Evolutionary conservation across 257 asterid species (phyloP).

Genomic region (Solanum dulcamara): DNA sequence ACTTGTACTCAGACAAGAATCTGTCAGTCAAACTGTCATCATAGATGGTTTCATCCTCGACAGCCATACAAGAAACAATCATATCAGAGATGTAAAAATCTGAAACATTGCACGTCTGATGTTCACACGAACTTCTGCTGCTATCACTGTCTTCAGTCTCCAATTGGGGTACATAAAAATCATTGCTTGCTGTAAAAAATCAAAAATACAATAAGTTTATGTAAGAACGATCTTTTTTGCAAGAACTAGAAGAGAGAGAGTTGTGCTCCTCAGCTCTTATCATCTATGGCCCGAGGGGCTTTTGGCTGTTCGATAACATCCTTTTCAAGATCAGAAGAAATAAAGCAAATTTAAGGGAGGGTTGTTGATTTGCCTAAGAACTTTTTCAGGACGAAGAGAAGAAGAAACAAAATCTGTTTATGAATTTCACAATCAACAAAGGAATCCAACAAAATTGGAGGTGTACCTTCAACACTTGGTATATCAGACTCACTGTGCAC

Average conservation of each 20-base stretch:
- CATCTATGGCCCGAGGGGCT: neutral
- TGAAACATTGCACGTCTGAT: slow-evolving; percentile 46
- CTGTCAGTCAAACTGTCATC: slow-evolving; percentile 32
- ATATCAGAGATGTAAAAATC: slow-evolving; percentile 70
- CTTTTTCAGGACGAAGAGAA: neutral
- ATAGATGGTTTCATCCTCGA: slow-evolving; percentile 27
- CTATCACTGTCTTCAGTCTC: slow-evolving; percentile 73
- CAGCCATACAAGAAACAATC: slow-evolving; percentile 55
- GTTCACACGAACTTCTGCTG: slow-evolving; percentile 56
- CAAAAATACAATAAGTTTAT: neutral
- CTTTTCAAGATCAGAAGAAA: neutral
- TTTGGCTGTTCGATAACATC: neutral
- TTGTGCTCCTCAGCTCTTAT: neutral
- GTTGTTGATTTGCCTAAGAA: neutral
- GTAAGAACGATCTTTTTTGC: neutral
- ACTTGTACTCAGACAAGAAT: slow-evolving; percentile 49
- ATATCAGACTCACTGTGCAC: slow-evolving; percentile 10
- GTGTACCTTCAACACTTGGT: slow-evolving; percentile 40
- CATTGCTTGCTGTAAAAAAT: slow-evolving; percentile 39
- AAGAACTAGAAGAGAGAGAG: neutral
- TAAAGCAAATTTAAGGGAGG: neutral
- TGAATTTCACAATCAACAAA: neutral
- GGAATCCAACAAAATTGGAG: neutral
- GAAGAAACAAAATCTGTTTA: neutral
- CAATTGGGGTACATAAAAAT: slow-evolving; percentile 57